Evolutionary conservation across 2,329 filamentous ascomycete genomes (phyloP), one percentile per base, ranked within the genome.

Genomic region (Myriosclerotinia scirpicola): DNA sequence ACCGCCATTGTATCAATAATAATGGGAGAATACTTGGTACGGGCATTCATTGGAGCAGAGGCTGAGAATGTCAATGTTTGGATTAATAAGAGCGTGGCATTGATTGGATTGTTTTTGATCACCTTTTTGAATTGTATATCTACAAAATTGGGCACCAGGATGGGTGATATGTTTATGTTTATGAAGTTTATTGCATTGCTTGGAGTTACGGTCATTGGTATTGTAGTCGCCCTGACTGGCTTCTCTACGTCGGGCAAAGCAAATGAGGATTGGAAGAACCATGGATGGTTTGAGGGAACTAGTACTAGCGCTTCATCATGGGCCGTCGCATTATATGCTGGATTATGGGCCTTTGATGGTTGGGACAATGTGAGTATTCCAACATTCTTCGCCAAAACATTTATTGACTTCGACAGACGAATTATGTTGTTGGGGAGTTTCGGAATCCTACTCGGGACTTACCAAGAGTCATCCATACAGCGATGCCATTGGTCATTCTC

Each of bases 361-460:
- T 99, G 95, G 95, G 95, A 99, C 77, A 99, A 99, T 78, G 92
- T 95, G 80, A 81, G 90, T 82, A 44, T 59, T n/a, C 12, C 12
- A 54, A 36, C 34, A 8, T 38, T 65, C n/a, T 40, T 48, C 36
- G 20, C 8, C 22, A 34, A 6, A 26, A 17, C 11, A 3, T 55
- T 17, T 69, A 65, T 74, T 79, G 71, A 78, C 70, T 50, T 46
- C 54, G 30, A 12, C 70, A 95, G 92, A 96, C 94, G 69, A 99
- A 97, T 79, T 99, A 97, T 75, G 95, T 99, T 8, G 93, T 96
- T 0, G 95, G 93, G 73, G 95, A 99, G 79, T 98, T 99, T 81
- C 90, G 93, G 74, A 93, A 97, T 75, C 92, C 95, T 0, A 85
- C 86, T 58, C 88, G 93, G 70, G 95, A 99, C 77, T 87, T 99